Evolutionary conservation across 2,329 filamentous ascomycete genomes (phyloP).

Genomic region (Botrytis elliptica): DNA sequence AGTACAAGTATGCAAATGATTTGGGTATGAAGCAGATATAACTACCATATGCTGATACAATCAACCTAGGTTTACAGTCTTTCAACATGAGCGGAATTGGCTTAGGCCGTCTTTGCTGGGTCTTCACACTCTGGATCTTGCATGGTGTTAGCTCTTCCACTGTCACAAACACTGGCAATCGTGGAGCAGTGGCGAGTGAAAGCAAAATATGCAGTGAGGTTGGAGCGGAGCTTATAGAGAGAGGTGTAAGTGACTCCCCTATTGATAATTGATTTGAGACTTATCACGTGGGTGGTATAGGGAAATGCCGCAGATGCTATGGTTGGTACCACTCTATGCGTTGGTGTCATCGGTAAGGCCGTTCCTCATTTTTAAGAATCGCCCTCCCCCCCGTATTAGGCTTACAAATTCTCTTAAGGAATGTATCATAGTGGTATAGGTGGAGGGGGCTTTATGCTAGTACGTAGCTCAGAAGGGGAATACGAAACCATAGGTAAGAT

Average conservation of each 20-base stretch:
- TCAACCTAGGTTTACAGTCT: neutral
- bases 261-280: neutral
- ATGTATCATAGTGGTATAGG: constrained; percentile 84
- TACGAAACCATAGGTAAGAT: constrained; percentile 67
- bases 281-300: constrained; percentile 32
- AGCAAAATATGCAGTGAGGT: constrained; percentile 52
- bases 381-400: neutral
- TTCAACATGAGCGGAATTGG: neutral
- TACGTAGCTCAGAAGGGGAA: constrained; percentile 68
- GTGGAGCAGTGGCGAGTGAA: constrained; percentile 54
- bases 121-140: neutral
- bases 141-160: neutral
- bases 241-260: constrained; percentile 42
- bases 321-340: constrained; percentile 71
- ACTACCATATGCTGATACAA: neutral
- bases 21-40: neutral
- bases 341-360: constrained; percentile 63
- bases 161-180: constrained; percentile 2
- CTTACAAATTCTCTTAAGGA: constrained; percentile 39
- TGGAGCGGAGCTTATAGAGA: constrained; percentile 50
- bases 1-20: neutral
- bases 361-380: neutral
- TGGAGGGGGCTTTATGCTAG: constrained; percentile 86
- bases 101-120: neutral
- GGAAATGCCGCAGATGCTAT: constrained; percentile 77